These are phyloP conservation scores for Glycine tomentella DNA, from an alignment of 306 rosid species.

Conservation along the genomic window DNA sequence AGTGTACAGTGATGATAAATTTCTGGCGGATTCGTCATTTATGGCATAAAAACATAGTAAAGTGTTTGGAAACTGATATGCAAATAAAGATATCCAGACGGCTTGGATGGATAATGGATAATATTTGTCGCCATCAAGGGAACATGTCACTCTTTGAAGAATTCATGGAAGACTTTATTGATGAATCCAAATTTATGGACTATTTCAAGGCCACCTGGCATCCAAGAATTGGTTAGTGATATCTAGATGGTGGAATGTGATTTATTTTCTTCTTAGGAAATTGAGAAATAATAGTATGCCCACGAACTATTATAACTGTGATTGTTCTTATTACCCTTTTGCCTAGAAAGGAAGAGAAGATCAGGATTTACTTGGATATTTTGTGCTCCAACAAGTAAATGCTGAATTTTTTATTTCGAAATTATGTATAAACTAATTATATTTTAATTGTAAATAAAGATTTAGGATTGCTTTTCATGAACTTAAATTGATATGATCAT, in stretches of 20 bases:
- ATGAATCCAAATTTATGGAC: conserved; percentile 75
- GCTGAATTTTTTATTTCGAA: too few species aligned
- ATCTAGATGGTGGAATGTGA: conserved; percentile 40
- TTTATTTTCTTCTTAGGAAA: neutral
- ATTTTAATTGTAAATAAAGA: too few species aligned
- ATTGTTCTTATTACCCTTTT: too few species aligned
- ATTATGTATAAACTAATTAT: too few species aligned
- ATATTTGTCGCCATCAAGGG: conserved; percentile 64
- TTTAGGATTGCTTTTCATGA: too few species aligned
- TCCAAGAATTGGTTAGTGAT: conserved; percentile 79
- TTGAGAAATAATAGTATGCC: too few species aligned
- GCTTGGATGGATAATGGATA: conserved; percentile 71
- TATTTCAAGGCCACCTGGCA: conserved; percentile 90
- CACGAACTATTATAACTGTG: too few species aligned
- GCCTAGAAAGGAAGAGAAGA: too few species aligned
- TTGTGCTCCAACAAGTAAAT: too few species aligned
- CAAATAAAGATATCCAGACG: conserved; percentile 68
- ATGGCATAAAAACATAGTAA: conserved; percentile 83
- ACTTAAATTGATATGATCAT: too few species aligned
- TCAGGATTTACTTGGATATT: too few species aligned
- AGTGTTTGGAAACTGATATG: conserved; percentile 61
- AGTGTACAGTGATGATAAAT: conserved; percentile 77
- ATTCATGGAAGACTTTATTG: conserved; percentile 75
- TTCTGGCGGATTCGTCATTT: conserved; percentile 84
- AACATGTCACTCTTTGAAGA: conserved; percentile 65